Evolutionary conservation across 345 rosid genomes (phyloP), one percentile per base, ranked within the genome.

Genomic region (Camelina sativa): DNA sequence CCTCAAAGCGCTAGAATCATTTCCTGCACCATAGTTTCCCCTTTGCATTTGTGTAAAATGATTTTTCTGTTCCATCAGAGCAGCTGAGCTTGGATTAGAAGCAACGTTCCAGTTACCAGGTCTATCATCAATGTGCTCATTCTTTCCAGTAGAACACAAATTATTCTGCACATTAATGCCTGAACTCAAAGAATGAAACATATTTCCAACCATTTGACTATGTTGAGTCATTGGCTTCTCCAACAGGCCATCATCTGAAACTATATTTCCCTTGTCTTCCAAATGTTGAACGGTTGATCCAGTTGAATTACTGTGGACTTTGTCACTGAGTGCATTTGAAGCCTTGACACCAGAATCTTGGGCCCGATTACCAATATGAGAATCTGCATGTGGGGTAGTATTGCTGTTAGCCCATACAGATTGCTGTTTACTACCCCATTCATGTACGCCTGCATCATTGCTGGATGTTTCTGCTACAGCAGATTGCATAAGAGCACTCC

Each of bases 401-500:
- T 46, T 70, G 57, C 19, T 58, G 46, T 58, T 46, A 44, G 35
- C 32, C 74, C 60, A 43, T 13, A 55, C 48, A 64, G 63, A 30
- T 44, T 73, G 70, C 38, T 57, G 78, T 35, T 65, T 74, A 74
- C 65, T 48, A 25, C 67, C 67, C 30, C 74, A 43, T 57, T 22
- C 65, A 57, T 30, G 55, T 44, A 46, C n/a, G 50, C 84, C 86
- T 16, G 76, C 64, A 50, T 87, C 89, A 61, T 77, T 81, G 41
- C 80, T 84, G 47, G 94, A 85, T 71, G 97, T 82, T 86, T 95
- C 99, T 59, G 94, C 96, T 23, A 95, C 90, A 75, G 98, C 99
- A 75, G 99, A 92, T 74, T 88, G 98, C 99, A 95, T 95, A 68
- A 95, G 99, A 68, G 99, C 98, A 85, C 99, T 92, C 99, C 98